Evolutionary conservation across 1,284 basidiomycete genomes (phyloP).

Genomic region (Ustilago tritici): DNA sequence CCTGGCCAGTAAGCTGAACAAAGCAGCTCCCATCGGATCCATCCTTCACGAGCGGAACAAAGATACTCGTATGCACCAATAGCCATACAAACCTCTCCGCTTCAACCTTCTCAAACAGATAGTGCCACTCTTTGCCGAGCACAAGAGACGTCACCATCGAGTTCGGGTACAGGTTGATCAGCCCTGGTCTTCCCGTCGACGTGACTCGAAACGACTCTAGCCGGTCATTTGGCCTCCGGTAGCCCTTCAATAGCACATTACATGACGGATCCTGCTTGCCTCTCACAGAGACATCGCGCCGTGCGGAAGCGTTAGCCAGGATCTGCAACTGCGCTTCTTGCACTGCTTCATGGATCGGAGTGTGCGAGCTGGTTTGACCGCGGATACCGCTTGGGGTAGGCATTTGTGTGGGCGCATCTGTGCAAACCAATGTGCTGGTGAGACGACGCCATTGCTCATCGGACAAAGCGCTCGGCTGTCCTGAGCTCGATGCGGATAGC

Average conservation of each 20-base stretch:
- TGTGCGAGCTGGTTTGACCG: slow-evolving; percentile 1
- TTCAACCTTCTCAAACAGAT: slow-evolving; percentile 77
- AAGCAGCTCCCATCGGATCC: slow-evolving; percentile 76
- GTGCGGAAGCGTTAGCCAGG: slow-evolving; percentile 16
- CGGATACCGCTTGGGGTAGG: neutral
- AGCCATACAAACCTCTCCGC: slow-evolving; percentile 79
- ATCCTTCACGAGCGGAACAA: slow-evolving; percentile 75
- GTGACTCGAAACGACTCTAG: slow-evolving; percentile 27
- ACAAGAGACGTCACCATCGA: slow-evolving; percentile 79
- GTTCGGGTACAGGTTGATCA: slow-evolving; percentile 79
- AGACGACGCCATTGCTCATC: slow-evolving; percentile 28
- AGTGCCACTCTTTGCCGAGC: slow-evolving; percentile 76
- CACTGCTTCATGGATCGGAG: slow-evolving; percentile 33
- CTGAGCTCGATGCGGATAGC: slow-evolving; percentile 18
- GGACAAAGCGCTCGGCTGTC: slow-evolving; percentile 11
- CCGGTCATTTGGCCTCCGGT: slow-evolving; percentile 73
- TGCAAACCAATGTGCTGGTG: slow-evolving; percentile 17
- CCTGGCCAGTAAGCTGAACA: slow-evolving; percentile 81
- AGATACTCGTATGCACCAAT: slow-evolving; percentile 79
- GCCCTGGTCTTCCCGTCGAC: slow-evolving; percentile 56
- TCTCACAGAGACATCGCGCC: neutral
- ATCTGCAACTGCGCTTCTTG: slow-evolving; percentile 47
- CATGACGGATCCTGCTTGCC: slow-evolving; percentile 10
- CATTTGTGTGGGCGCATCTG: neutral
- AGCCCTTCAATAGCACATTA: slow-evolving; percentile 77